Evolutionary conservation across 805 yeast genomes (phyloP), one percentile per base, ranked within the genome.

Genomic region (Metschnikowia chrysomelidarum): DNA sequence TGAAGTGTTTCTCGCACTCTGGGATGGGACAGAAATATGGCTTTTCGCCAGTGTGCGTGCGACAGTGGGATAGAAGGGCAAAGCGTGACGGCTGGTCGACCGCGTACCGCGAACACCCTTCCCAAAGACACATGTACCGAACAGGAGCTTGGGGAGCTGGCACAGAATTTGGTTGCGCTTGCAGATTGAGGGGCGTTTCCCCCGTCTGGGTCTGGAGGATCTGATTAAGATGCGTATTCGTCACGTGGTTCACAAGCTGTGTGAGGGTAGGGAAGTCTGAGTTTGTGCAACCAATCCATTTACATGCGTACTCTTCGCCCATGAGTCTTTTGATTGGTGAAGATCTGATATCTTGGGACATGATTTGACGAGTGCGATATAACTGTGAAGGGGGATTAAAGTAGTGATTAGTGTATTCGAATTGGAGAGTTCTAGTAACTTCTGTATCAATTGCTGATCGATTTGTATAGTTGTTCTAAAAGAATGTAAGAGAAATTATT

Each of bases 31-130:
- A 83, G 47, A 66, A 73, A 40, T 49, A 50, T 22, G 86, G 86
- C 47, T 71, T 71, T 47, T 81, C 84, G 1, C 82, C 80, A 0
- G 83, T 76, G 53, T 83, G 91, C 1, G 76, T 67, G 36, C 86
- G 56, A 45, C 80, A 62, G 51, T 82, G 91, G 0, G 82, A 67
- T 0, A 78, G 64, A 20, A 83, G 62, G 1, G 82, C 80, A 55
- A 74, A 73, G 32, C 79, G 51, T 8, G 77, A 71, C 11, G 76
- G 76, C 49, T 73, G 80, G 18, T 62, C 62, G 2, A 71, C 54
- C 4, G 80, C 82, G 34, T 60, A 65, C 11, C 78, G 45, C 10
- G 71, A 56, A 51, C 89, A 82, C 7, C 67, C 72, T 24, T 62
- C 68, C 89, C 89, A 82, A 27, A 69, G 73, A 45, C 88, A 82